Conservation (phyloP, 805 yeast genomes). For the Ogataea nitratoaversa region DNA sequence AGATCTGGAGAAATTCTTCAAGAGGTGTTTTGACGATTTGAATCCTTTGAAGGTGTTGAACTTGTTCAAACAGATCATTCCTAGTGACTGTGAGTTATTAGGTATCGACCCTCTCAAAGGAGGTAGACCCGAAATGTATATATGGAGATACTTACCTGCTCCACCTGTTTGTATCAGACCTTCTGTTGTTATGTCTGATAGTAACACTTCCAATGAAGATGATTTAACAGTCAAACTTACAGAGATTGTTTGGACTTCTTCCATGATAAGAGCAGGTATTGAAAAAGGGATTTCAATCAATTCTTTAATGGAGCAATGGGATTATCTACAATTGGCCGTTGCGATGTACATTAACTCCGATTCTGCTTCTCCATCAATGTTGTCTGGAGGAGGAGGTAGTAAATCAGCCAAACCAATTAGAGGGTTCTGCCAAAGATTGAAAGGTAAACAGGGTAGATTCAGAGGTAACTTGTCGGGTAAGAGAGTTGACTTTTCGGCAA, state of each 20-base stretch:
- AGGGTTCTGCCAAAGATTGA: slow-evolving; percentile 94
- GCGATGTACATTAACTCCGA: slow-evolving; percentile 98
- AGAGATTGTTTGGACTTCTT: slow-evolving; percentile 96
- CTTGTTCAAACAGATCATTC: slow-evolving; percentile 78
- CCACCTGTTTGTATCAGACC: slow-evolving; percentile 99
- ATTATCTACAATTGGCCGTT: slow-evolving; percentile 86
- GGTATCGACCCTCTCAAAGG: slow-evolving; percentile 86
- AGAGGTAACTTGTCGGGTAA: slow-evolving; percentile 98
- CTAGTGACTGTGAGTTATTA: slow-evolving; percentile 85
- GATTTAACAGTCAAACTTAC: slow-evolving; percentile 94
- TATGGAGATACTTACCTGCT: slow-evolving; percentile 97
- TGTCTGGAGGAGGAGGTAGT: slow-evolving; percentile 59
- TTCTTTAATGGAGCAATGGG: slow-evolving; percentile 98
- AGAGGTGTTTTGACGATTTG: slow-evolving; percentile 86
- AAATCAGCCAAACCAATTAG: slow-evolving; percentile 75
- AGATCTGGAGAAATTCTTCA: slow-evolving; percentile 81
- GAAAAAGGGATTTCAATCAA: slow-evolving; percentile 92
- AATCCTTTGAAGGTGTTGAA: slow-evolving; percentile 88
- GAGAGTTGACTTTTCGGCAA: slow-evolving; percentile 96
- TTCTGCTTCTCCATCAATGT: slow-evolving; percentile 74
- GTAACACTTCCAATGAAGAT: slow-evolving; percentile 90
- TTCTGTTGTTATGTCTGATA: slow-evolving; percentile 87
- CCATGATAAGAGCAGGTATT: slow-evolving; percentile 88
- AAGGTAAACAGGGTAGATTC: slow-evolving; percentile 98
- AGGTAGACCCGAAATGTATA: slow-evolving; percentile 93